Conservation (phyloP, 2,329 filamentous ascomycete genomes). For the Diaporthe batatas region DNA sequence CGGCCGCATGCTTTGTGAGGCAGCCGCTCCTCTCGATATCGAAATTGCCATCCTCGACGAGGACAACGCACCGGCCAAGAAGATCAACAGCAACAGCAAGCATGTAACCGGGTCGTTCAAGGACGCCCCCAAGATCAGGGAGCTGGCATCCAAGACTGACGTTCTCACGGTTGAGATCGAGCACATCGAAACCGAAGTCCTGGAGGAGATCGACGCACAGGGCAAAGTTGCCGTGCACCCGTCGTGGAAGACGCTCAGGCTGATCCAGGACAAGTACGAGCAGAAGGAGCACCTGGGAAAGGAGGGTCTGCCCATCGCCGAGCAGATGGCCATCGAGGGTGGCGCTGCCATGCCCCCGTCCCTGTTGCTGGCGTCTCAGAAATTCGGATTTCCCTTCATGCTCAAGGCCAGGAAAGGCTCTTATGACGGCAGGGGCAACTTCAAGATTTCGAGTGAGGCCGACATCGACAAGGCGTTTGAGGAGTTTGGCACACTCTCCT, state of each 20-base stretch:
- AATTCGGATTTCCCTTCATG: constrained; percentile 89
- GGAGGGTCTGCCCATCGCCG: constrained; percentile 78
- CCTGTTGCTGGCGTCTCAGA: constrained; percentile 72
- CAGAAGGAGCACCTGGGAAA: constrained; percentile 86
- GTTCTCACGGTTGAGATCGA: constrained; percentile 95
- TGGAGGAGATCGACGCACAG: constrained; percentile 82
- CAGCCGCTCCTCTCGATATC: constrained; percentile 81
- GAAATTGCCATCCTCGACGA: constrained; percentile 84
- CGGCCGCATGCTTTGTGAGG: constrained; percentile 93
- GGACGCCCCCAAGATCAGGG: constrained; percentile 80
- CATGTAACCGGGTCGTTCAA: constrained; percentile 92
- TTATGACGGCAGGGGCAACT: constrained; percentile 87
- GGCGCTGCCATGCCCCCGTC: constrained; percentile 69
- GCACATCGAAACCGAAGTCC: constrained; percentile 89
- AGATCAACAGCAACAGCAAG: constrained; percentile 80
- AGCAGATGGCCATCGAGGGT: constrained; percentile 73
- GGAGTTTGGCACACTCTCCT: constrained; percentile 75
- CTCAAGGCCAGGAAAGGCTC: constrained; percentile 91
- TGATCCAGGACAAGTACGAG: constrained; percentile 93
- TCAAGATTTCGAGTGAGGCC: constrained; percentile 59
- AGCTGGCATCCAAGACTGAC: constrained; percentile 82
- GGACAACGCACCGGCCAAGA: constrained; percentile 83
- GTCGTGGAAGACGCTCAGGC: constrained; percentile 86
- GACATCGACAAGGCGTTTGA: constrained; percentile 74
- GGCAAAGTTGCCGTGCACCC: constrained; percentile 79